These are phyloP conservation scores for Entrophospora sp. DNA, from an alignment of 192 early-diverging fungal genomes.

Conservation along the genomic window DNA sequence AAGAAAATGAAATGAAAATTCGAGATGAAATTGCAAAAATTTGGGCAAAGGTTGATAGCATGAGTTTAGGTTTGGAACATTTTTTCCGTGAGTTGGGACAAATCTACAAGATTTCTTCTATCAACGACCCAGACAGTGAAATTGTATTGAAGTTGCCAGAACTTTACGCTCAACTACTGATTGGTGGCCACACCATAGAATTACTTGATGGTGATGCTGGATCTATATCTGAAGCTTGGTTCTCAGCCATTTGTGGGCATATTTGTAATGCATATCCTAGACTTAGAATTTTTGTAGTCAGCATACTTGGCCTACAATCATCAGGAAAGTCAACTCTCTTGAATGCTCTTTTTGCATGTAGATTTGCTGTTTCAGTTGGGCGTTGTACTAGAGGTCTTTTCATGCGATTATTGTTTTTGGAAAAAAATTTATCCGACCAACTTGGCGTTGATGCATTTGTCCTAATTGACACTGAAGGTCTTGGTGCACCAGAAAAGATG, in stretches of 20 bases:
- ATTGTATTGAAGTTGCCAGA: constrained; percentile 5
- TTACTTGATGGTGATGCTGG: constrained; percentile 21
- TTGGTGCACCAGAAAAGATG: constrained; percentile 15
- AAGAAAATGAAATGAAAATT: background rate
- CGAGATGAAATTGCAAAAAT: background rate
- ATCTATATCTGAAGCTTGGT: constrained; percentile 19
- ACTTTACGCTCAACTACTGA: constrained; percentile 11
- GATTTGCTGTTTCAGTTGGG: constrained; percentile 19
- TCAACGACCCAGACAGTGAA: background rate
- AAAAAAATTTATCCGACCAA: constrained; percentile 8
- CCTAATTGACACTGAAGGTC: constrained; percentile 20
- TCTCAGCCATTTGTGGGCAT: constrained; percentile 13
- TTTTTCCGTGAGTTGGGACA: constrained; percentile 19
- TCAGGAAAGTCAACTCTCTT: constrained; percentile 17
- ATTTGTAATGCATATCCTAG: background rate
- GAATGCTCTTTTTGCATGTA: constrained; percentile 20
- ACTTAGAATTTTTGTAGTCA: constrained; percentile 9
- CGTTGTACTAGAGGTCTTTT: constrained; percentile 19
- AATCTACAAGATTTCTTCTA: background rate
- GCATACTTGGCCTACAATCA: constrained; percentile 19
- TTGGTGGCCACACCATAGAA: constrained; percentile 16
- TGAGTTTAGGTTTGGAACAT: constrained; percentile 15
- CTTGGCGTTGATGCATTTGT: constrained; percentile 16
- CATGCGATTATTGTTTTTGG: constrained; percentile 19
- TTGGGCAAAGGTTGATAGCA: constrained; percentile 9